Conservation (phyloP, 495 filamentous ascomycete species). For the Xylaria sp. region DNA sequence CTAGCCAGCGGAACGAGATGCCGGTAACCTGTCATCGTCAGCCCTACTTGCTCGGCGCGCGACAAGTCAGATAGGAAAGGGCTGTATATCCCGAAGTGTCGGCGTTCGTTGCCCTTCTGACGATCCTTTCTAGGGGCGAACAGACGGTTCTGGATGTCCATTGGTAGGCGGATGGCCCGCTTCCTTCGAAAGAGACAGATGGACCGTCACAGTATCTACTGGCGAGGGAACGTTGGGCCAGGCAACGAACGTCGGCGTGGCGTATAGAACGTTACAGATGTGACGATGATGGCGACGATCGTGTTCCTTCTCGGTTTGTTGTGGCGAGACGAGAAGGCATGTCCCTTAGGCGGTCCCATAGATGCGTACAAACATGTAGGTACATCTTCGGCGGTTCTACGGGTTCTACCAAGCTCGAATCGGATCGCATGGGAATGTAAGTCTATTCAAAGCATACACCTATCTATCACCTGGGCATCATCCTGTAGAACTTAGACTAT, state of each 20-base stretch:
- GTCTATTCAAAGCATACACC: not conserved
- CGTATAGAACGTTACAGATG: not conserved
- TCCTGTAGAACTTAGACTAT: not conserved
- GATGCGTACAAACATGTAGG: not conserved
- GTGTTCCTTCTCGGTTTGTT: not conserved
- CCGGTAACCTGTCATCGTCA: conserved; percentile 12
- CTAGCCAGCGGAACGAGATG: not conserved
- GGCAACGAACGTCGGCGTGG: not conserved
- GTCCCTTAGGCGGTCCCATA: not conserved
- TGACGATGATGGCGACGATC: not conserved
- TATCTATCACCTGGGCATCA: not conserved
- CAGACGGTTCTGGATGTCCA: not conserved
- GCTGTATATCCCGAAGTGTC: not conserved
- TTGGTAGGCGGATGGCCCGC: conserved; percentile 26
- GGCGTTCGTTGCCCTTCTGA: not conserved
- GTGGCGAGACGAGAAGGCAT: not conserved
- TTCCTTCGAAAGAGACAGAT: not conserved
- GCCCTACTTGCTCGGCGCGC: not conserved
- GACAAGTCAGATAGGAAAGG: too few relatives aligned
- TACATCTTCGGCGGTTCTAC: not conserved
- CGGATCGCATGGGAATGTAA: not conserved
- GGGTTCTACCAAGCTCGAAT: conserved; percentile 4
- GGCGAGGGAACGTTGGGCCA: not conserved
- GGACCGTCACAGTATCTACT: too few relatives aligned
- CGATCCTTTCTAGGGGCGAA: not conserved